Conservation (phyloP, 305 asterid species). For the Solanum chacoense region DNA sequence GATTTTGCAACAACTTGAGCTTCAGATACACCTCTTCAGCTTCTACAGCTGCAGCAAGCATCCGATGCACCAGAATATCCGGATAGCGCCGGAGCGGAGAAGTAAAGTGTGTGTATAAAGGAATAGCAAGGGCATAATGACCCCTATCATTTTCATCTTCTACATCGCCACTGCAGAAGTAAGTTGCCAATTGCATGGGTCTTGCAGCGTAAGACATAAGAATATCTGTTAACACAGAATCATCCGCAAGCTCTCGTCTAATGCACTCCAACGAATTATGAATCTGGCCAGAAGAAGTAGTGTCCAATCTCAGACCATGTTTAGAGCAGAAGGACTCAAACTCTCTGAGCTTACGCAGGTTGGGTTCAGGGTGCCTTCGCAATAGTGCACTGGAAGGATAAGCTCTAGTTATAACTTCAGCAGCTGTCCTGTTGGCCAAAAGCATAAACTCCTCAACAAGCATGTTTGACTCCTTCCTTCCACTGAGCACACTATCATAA, state of each 20-base stretch:
- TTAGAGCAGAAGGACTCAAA: slow-evolving; percentile 63
- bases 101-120: slow-evolving; percentile 88
- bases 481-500: slow-evolving; percentile 39
- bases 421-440: slow-evolving; percentile 81
- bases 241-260: slow-evolving; percentile 43
- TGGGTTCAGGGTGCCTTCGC: slow-evolving; percentile 87
- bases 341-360: slow-evolving; percentile 50
- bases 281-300: slow-evolving; percentile 52
- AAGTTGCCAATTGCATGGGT: slow-evolving; percentile 80
- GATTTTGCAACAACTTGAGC: slow-evolving; percentile 13
- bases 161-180: slow-evolving; percentile 72
- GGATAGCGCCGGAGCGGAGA: slow-evolving; percentile 87
- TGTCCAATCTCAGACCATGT: slow-evolving; percentile 54
- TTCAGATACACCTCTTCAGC: slow-evolving; percentile 61
- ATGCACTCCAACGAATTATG: slow-evolving; percentile 52
- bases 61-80: slow-evolving; percentile 88
- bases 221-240: slow-evolving; percentile 49
- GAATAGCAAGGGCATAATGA: slow-evolving; percentile 79
- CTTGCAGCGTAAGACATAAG: slow-evolving; percentile 75
- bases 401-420: slow-evolving; percentile 79
- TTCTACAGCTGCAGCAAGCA: slow-evolving; percentile 66
- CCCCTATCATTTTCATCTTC: slow-evolving; percentile 34
- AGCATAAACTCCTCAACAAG: slow-evolving; percentile 90
- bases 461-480: slow-evolving; percentile 42
- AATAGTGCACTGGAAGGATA: slow-evolving; percentile 71